Evolutionary conservation across 2,329 filamentous ascomycete genomes (phyloP).

Genomic region (Fusarium odoratissimum): DNA sequence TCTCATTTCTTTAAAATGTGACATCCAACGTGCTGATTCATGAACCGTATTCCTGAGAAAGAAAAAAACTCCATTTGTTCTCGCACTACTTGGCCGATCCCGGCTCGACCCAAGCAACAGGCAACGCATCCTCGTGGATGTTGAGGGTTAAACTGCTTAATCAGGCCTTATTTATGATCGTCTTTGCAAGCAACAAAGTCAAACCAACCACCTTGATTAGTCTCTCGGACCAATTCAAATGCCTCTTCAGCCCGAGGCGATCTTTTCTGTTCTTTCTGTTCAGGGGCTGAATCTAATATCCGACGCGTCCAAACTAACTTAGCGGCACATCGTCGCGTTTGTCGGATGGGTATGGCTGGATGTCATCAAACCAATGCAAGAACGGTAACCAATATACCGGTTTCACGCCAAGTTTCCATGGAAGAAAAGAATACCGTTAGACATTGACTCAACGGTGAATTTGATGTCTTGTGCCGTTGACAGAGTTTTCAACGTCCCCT

Average conservation of each 20-base stretch:
- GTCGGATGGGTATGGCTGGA: not conserved
- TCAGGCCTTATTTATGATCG: slow-evolving; percentile 15
- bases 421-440: slow-evolving; percentile 4
- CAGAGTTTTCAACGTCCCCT: not conserved
- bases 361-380: slow-evolving; percentile 14
- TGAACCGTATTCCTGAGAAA: not conserved
- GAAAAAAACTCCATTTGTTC: not conserved
- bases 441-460: not conserved
- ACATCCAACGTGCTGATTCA: slow-evolving; percentile 1
- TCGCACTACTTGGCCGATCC: not conserved
- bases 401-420: slow-evolving; percentile 17
- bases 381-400: slow-evolving; percentile 14
- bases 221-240: slow-evolving; percentile 15
- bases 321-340: slow-evolving; percentile 22
- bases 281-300: slow-evolving; percentile 30
- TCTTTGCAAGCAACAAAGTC: slow-evolving; percentile 11
- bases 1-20: slow-evolving; percentile 19
- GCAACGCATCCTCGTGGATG: slow-evolving; percentile 9
- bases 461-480: not conserved
- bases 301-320: slow-evolving; percentile 12
- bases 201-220: slow-evolving; percentile 23
- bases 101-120: not conserved
- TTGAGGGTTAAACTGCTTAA: not conserved
- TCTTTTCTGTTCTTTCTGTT: slow-evolving; percentile 22
- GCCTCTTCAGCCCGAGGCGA: slow-evolving; percentile 23